Evolutionary conservation across 139 green algal genomes (phyloP), one percentile per base, ranked within the genome.

Genomic region (Chlamydomonas applanata): DNA sequence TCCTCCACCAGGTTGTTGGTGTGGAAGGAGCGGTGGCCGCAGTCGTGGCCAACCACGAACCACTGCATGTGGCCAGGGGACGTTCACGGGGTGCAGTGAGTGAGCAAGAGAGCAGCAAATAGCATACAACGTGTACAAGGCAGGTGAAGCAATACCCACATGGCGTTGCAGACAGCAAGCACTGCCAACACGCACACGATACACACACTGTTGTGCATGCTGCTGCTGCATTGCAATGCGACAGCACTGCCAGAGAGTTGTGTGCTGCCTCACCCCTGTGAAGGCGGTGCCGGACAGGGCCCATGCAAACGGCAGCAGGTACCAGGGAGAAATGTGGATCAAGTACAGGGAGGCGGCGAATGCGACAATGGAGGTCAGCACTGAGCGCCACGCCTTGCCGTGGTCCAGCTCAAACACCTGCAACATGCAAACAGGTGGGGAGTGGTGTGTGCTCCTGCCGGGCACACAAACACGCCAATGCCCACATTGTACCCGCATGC

Each of bases 1-100:
- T 99, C 95, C 83, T 99, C 94, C 62, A 98, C 74, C 29, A 98
- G 78, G 82, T 98, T 97, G 91, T 97, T 98, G 57, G 92, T 92
- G 82, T 87, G 88, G 89, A 98, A 98, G 64, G 76, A 85, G 73
- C 96, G 91, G 88, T 99, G 95, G 5, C 88, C 95, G 79, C 90
- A 95, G 86, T 98, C 95, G 72, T 99, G 95, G 11, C 93, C 94
- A 7, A 99, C 78, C 30, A 98, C 94, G 81, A 98, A 97, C 76
- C 92, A 94, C 83, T 95, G 85, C 87, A 56, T n/a, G 63, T 40
- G 7, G 60, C 60, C 2, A 11, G 7, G 11, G 7, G 40, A 49
- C 40, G 11, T 49, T n/a, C n/a, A 49, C 40, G 7, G 40, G 40
- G 40, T 49, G 11, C 7, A 11, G 7, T 49, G 40, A 49, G 7